Base-by-base conservation (phyloP, 805 yeast species). In the Ogataea zsoltii region DNA sequence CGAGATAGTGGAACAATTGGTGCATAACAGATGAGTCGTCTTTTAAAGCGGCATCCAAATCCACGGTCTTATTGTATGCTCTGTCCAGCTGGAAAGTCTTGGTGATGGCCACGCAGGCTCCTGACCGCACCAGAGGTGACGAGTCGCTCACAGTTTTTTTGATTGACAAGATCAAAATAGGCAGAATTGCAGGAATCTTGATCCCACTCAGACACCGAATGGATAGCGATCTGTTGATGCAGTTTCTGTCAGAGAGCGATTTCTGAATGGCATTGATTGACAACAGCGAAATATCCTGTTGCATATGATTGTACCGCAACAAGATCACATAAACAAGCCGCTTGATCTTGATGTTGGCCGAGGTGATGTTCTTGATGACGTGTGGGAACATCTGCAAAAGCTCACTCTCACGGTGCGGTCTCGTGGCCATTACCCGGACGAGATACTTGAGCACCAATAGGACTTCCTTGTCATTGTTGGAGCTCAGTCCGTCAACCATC, bases 241-340 rank as follows among this genome's bases (percentile, higher is more conserved):
- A 85, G 49, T 76, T 77, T 53, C 80, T 80, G 55, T 89, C 96
- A 9, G 76, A 71, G 23, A 92, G 67, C 1, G 88, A 75, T 65
- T 87, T 89, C 63, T 94, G 99, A 39, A 94, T 86, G 1, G 97
- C 87, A 64, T 94, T 94, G 53, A 94, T 87, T 1, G 96, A 82
- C 37, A 94, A 71, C 16, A 94, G 74, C 2, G 98, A 94, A n/a
- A 88, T 76, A 62, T 91, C 96, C 9, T 94, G 96, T 54, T 88
- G 91, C 44, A 72, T 65, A 50, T 88, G 95, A 18, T 96, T 94
- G 62, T 80, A 89, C 45, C 86, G 74, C 34, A 83, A 69, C 39
- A 94, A 67, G 55, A 88, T 88, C 1, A 85, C 72, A 65, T 88
- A 80, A 2, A 90, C 96, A 61, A 92, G 72, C 54, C 84, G 80